Evolutionary conservation across 2,329 filamentous ascomycete species (phyloP).

Genomic region (Fusarium chlamydosporum): DNA sequence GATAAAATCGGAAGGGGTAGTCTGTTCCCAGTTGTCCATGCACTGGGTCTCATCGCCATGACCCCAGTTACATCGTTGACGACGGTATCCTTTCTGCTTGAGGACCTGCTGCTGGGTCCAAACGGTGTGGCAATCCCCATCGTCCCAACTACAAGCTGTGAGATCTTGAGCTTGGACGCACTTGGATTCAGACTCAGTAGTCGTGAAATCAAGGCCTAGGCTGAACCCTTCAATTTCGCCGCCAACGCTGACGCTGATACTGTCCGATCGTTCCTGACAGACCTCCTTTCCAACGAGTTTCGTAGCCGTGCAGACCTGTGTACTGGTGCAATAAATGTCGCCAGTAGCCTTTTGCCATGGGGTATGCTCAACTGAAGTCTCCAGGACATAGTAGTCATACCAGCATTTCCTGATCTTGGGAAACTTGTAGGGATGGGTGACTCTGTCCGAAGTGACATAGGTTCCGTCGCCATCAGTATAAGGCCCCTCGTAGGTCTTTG

Average conservation of each 20-base stretch:
- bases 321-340: conserved; percentile 21
- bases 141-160: conserved; percentile 15
- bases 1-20: conserved; percentile 9
- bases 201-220: not conserved
- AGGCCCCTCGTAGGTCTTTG: conserved; percentile 3
- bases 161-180: conserved; percentile 17
- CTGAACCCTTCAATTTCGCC: conserved; percentile 7
- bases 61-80: conserved; percentile 13
- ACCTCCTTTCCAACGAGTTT: conserved; percentile 16
- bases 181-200: not conserved
- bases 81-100: conserved; percentile 13
- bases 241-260: conserved; percentile 5
- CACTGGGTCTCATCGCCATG: conserved; percentile 17
- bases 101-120: conserved; percentile 24
- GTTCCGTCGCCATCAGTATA: conserved; percentile 15
- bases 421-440: conserved; percentile 22
- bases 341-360: conserved; percentile 21
- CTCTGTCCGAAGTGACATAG: conserved; percentile 13
- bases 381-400: conserved; percentile 24
- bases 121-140: conserved; percentile 21
- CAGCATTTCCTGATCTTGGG: conserved; percentile 22
- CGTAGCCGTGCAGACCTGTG: conserved; percentile 5
- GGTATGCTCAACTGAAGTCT: conserved; percentile 8
- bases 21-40: conserved; percentile 24
- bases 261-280: conserved; percentile 10